Evolutionary conservation across 2,329 filamentous ascomycete genomes (phyloP).

Genomic region (Ceratocystis variospora): DNA sequence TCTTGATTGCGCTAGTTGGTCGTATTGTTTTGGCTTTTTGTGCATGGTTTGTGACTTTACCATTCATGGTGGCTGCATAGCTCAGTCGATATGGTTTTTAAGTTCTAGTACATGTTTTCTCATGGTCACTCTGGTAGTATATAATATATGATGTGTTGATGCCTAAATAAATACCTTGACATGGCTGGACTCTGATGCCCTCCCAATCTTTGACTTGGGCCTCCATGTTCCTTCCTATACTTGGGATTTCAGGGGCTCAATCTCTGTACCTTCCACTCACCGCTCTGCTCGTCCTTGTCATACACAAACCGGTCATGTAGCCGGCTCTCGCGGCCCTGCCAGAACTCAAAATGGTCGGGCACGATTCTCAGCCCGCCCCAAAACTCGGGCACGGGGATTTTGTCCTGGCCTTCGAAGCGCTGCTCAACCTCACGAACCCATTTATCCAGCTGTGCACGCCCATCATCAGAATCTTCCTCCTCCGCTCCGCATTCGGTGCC

Average conservation of each 20-base stretch:
- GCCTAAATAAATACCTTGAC: too few relatives aligned
- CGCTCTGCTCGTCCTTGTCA: conserved; percentile 29
- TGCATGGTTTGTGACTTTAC: neutral
- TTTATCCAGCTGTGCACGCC: conserved; percentile 57
- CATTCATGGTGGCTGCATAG: too few relatives aligned
- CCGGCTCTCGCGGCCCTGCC: conserved; percentile 79
- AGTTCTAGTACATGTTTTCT: neutral
- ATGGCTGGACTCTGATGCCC: too few relatives aligned
- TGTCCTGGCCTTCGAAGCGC: conserved; percentile 57
- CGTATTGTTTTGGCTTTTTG: neutral
- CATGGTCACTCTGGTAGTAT: neutral
- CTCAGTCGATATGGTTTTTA: too few relatives aligned
- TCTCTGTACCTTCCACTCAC: conserved; percentile 54
- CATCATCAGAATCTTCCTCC: conserved; percentile 42
- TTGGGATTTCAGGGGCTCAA: conserved; percentile 47
- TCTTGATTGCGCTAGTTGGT: neutral
- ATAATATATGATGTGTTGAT: neutral
- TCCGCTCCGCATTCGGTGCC: conserved; percentile 6
- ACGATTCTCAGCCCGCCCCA: conserved; percentile 86
- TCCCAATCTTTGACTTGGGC: too few relatives aligned
- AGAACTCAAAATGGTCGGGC: conserved; percentile 84
- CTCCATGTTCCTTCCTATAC: neutral
- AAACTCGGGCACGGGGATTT: conserved; percentile 82
- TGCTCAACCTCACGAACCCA: conserved; percentile 66
- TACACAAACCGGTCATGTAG: conserved; percentile 92